Evolutionary conservation across 768 basidiomycete genomes (phyloP).

Genomic region (Kwoniella newhampshirensis): DNA sequence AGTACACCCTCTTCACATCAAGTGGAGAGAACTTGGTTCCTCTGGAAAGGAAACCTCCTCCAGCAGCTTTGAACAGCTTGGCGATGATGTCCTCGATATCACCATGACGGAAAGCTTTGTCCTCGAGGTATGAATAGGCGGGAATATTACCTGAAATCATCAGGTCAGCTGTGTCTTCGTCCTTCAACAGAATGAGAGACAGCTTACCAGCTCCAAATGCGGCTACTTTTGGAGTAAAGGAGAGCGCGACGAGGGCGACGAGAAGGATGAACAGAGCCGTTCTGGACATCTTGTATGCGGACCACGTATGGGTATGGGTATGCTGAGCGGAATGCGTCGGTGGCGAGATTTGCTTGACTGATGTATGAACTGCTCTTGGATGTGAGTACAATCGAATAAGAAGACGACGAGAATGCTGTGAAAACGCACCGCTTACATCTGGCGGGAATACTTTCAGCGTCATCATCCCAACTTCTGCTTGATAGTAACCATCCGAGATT

Average conservation of each 20-base stretch:
- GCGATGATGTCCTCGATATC: constrained; percentile 73
- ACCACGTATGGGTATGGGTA: neutral
- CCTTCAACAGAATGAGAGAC: no score
- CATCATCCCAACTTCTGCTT: neutral
- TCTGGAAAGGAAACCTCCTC: constrained; percentile 63
- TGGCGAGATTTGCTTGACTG: constrained; percentile 4
- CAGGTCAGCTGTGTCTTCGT: neutral
- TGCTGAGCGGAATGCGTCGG: neutral
- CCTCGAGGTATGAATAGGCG: constrained; percentile 78
- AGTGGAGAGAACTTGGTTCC: constrained; percentile 72
- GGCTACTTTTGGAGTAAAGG: constrained; percentile 42
- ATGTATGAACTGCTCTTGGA: neutral
- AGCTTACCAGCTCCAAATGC: constrained; percentile 48
- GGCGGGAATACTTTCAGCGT: no score
- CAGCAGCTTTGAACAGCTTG: constrained; percentile 60
- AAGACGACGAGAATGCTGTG: neutral
- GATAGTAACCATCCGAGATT: neutral
- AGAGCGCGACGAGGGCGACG: constrained; percentile 37
- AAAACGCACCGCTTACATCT: no score
- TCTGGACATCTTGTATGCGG: constrained; percentile 23
- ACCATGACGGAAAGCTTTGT: constrained; percentile 79
- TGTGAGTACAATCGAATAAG: no score
- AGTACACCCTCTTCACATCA: constrained; percentile 74
- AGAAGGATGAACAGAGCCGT: constrained; percentile 27
- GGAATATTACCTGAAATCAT: constrained; percentile 82